Evolutionary conservation across 805 yeast genomes (phyloP), one percentile per base, ranked within the genome.

Genomic region (Vanderwaltozyma polyspora): DNA sequence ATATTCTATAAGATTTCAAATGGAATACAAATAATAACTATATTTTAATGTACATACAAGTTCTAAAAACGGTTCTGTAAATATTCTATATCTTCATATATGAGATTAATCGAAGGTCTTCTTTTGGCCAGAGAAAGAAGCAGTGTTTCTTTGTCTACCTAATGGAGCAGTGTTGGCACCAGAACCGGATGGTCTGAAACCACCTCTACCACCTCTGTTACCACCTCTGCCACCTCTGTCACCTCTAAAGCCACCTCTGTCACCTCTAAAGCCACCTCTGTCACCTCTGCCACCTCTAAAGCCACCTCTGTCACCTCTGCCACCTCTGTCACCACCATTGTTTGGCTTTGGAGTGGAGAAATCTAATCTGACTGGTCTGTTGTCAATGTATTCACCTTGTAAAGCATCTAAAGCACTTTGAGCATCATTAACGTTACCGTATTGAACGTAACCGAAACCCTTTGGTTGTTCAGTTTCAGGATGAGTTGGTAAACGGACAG

Each of bases 401-500:
- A 86, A 63, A 38, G 81, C 87, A 45, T 79, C 85, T 44, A 82
- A 66, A 37, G 97, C 97, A 42, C 77, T 73, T 63, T 79, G 74
- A 49, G 98, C 96, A 61, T 84, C 94, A 29, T 87, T 97, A 45
- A 82, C 68, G 39, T 79, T 70, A 30, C 81, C 68, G 59, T 74
- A 89, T 68, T 91, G 97, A 38, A 89, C 95, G 65, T 91, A 91
- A 48, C 97, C 98, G 67, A 91, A 91, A 49, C 98, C 98, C 76
- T 91, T 91, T 63, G 94, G 94, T 68, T 89, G 95, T 63, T 86
- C 94, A 46, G 97, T 87, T 63, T 89, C 97, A 56, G 95, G 96
- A 68, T 91, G 93, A 29, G 97, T 89, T 63, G 98, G 98, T 48
- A 91, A 69, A 70, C 98, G 80, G 50, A 86, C 87, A 43, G 94